Conservation (phyloP, 169 alveolate genomes). For the Plasmodium ovale region DNA sequence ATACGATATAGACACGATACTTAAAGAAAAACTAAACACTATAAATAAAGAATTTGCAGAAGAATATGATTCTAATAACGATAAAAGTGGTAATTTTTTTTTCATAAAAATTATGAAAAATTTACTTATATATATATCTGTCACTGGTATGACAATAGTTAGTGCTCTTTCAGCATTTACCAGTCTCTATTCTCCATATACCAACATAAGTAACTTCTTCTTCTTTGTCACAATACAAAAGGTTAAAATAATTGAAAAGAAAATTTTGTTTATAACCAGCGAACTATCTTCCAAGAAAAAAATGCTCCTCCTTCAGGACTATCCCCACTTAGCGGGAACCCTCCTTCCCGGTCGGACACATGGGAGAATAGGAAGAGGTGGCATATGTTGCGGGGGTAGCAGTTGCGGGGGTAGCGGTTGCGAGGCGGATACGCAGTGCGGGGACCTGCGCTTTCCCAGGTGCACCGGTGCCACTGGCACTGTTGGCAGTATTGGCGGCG, state of each 20-base stretch:
- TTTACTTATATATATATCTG: conserved; percentile 48
- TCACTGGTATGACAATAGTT: conserved; percentile 69
- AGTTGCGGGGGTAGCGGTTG: not conserved
- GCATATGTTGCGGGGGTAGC: not conserved
- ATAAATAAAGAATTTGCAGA: conserved; percentile 43
- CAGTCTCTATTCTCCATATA: conserved; percentile 64
- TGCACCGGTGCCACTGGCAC: not conserved
- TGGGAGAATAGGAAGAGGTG: not conserved
- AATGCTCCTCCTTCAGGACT: conserved; percentile 22
- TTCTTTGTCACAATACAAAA: conserved; percentile 46
- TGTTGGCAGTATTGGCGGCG: not conserved
- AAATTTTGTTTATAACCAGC: conserved; percentile 26
- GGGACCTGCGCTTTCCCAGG: not conserved
- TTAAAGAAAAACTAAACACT: conserved; percentile 22
- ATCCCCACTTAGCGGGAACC: conserved; percentile 45
- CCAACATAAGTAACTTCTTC: conserved; percentile 40
- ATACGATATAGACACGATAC: conserved; percentile 28
- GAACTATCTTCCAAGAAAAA: conserved; percentile 37
- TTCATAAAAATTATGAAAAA: conserved; percentile 53
- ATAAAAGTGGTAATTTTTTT: conserved; percentile 11
- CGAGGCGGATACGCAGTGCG: not conserved
- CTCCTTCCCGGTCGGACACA: not conserved
- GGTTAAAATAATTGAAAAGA: conserved; percentile 48
- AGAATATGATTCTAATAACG: conserved; percentile 47
- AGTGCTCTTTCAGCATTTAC: conserved; percentile 69